Evolutionary conservation across 768 basidiomycete genomes (phyloP).

Genomic region (Symmetrospora coprosmae): DNA sequence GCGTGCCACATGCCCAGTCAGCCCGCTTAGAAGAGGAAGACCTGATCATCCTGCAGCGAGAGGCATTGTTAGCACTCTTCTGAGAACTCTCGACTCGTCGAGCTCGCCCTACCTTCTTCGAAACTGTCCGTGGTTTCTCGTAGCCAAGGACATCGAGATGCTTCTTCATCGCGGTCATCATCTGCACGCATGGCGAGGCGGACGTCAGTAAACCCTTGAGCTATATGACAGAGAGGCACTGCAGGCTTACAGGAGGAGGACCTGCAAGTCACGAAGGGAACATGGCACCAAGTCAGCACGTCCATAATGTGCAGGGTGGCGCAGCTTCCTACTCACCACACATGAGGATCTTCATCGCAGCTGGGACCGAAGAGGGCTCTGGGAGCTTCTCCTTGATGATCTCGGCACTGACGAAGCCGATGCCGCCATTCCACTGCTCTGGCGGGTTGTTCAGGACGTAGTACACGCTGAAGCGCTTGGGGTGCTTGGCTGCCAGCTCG

Average conservation of each 20-base stretch:
- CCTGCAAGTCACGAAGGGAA: too few species aligned
- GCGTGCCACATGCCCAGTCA: background rate
- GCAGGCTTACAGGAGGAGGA: constrained; percentile 46
- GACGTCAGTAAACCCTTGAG: too few species aligned
- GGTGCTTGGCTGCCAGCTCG: constrained; percentile 52
- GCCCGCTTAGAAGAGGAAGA: constrained; percentile 21
- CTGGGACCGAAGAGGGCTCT: constrained; percentile 37
- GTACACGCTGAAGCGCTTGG: constrained; percentile 58
- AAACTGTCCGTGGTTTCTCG: constrained; percentile 71
- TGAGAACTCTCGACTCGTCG: background rate
- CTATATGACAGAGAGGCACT: constrained; percentile 63
- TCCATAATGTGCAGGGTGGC: too few species aligned
- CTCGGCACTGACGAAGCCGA: constrained; percentile 83
- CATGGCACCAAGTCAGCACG: background rate
- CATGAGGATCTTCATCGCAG: constrained; percentile 65
- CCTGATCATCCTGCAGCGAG: constrained; percentile 23
- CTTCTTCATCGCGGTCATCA: constrained; percentile 74
- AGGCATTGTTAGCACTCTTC: background rate
- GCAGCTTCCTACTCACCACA: constrained; percentile 47
- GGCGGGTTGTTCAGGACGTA: constrained; percentile 95
- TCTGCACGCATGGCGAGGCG: constrained; percentile 67
- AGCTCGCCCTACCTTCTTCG: constrained; percentile 63
- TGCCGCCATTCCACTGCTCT: constrained; percentile 64
- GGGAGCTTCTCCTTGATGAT: constrained; percentile 75
- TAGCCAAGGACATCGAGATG: constrained; percentile 76